phyloP scores from a whole-genome alignment of 129 eudicot species.

The Helianthus tuberosus region DNA sequence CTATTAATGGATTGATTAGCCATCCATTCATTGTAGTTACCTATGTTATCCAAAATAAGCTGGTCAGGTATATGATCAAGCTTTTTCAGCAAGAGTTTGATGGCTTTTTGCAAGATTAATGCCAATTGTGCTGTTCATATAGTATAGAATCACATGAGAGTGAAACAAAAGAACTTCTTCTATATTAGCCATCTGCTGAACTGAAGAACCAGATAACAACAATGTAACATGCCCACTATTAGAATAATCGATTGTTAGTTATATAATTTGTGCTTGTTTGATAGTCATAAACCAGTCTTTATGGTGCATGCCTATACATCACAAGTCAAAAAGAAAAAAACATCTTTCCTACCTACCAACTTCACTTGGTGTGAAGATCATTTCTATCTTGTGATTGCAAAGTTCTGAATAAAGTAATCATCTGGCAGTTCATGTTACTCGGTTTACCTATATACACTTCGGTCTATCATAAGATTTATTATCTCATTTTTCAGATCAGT shows the following conservation, averaged over 20 bases:
- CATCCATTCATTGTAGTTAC: too few relatives aligned
- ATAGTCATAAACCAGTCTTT: conserved; percentile 19
- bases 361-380: conserved; percentile 16
- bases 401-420: neutral
- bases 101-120: too few relatives aligned
- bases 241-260: conserved; percentile 3
- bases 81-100: too few relatives aligned
- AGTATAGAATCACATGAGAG: too few relatives aligned
- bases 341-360: neutral
- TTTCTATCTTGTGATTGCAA: conserved; percentile 18
- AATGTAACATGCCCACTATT: neutral
- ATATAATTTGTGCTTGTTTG: conserved; percentile 15
- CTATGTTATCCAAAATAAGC: too few relatives aligned
- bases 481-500: conserved; percentile 54
- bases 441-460: conserved; percentile 2
- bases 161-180: too few relatives aligned
- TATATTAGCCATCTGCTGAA: neutral
- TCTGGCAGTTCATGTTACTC: conserved; percentile 4
- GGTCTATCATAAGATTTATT: conserved; percentile 1
- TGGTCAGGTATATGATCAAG: too few relatives aligned
- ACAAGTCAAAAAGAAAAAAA: conserved; percentile 8
- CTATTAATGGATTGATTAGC: too few relatives aligned
- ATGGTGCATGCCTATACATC: neutral
- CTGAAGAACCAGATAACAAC: conserved; percentile 11
- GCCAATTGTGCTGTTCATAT: too few relatives aligned